Conservation (phyloP, 2,329 filamentous ascomycete species). For the Aschersonia sp. region DNA sequence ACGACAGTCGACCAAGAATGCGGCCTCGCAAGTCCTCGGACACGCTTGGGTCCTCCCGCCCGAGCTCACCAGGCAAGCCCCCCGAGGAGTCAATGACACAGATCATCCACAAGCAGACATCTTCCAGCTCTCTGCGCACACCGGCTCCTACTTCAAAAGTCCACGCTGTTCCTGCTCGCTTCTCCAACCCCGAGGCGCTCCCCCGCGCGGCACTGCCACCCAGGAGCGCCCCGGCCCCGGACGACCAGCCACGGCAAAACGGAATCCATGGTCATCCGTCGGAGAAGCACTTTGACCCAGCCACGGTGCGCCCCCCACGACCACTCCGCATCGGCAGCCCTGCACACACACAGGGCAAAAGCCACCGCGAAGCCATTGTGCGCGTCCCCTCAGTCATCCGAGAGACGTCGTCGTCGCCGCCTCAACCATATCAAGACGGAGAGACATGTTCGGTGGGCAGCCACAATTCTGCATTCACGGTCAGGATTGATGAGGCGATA, state of each 20-base stretch:
- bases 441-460: conserved; percentile 6
- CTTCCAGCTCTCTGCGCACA: conserved; percentile 1
- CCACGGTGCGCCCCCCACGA: conserved; percentile 3
- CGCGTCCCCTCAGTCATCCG: conserved; percentile 6
- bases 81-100: conserved; percentile 4
- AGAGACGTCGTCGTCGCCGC: conserved; percentile 2
- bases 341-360: background rate
- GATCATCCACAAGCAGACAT: conserved; percentile 5
- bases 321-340: background rate
- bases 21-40: conserved; percentile 7
- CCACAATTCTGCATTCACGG: conserved; percentile 7
- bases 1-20: background rate
- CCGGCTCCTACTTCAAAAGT: background rate
- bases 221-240: background rate
- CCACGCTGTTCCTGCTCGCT: conserved; percentile 3
- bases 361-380: conserved; percentile 1
- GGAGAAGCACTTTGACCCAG: conserved; percentile 2
- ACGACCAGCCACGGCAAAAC: background rate
- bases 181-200: conserved; percentile 5
- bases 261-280: background rate
- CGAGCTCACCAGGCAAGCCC: background rate
- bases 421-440: conserved; percentile 1
- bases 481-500: conserved; percentile 3
- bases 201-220: conserved; percentile 3
- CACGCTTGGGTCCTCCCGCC: conserved; percentile 5